A percentile compares a stretch with the other conserved stretches of the same genome.
Conservation (phyloP, 192 early-diverging fungal genomes). For the Coemansia sp. region DNA sequence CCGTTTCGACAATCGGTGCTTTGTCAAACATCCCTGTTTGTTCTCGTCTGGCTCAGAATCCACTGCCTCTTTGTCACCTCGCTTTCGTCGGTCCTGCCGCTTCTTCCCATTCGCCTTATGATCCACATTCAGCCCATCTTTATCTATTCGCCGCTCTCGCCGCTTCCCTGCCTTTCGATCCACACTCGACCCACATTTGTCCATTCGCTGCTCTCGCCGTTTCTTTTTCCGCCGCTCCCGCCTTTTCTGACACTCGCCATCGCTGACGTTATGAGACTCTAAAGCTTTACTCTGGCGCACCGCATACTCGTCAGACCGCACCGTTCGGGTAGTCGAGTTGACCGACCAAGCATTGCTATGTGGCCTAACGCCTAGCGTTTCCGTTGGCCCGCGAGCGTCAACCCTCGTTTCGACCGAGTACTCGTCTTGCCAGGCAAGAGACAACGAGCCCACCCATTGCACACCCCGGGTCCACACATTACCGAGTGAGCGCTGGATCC, state of each 20-base stretch:
- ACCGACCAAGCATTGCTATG: background rate
- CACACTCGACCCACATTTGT: too few species aligned
- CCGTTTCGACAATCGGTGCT: background rate
- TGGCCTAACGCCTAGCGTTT: background rate
- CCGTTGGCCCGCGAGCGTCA: too few species aligned
- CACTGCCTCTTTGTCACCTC: background rate
- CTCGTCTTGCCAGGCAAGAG: conserved; percentile 44
- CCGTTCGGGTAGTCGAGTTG: background rate
- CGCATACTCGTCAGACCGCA: background rate
- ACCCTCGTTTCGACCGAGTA: background rate
- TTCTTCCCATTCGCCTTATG: too few species aligned
- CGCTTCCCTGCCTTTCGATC: too few species aligned
- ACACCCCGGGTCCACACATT: conserved; percentile 34
- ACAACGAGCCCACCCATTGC: conserved; percentile 36
- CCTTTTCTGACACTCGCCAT: background rate
- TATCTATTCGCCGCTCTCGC: too few species aligned
- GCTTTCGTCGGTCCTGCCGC: too few species aligned
- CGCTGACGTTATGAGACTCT: background rate
- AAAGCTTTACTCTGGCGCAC: background rate
- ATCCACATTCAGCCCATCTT: too few species aligned
- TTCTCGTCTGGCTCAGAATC: background rate
- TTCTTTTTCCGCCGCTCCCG: background rate
- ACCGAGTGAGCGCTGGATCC: conserved; percentile 25
- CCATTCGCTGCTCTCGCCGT: background rate
- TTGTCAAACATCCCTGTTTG: background rate